These are phyloP conservation scores for Cryptosporidium felis DNA, from an alignment of 169 alveolate genomes.

Conservation along the genomic window DNA sequence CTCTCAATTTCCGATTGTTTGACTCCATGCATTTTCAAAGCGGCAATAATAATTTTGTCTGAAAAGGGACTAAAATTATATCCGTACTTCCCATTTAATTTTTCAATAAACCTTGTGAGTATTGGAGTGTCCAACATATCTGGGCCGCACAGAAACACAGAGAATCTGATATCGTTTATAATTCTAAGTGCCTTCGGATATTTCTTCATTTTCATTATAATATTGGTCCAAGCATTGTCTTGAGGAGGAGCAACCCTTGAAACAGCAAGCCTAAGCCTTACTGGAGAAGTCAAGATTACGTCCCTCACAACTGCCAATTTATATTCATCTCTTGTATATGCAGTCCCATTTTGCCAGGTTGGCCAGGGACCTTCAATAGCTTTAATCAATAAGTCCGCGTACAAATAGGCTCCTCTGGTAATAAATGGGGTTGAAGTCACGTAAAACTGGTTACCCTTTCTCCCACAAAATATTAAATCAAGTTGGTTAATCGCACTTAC, in stretches of 20 bases:
- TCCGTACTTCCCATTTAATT: slow-evolving; percentile 11
- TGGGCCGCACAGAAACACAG: slow-evolving; percentile 62
- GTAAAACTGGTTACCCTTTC: slow-evolving; percentile 43
- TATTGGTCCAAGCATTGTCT: slow-evolving; percentile 6
- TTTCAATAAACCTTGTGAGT: slow-evolving; percentile 8
- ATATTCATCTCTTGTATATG: slow-evolving; percentile 31
- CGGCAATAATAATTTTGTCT: slow-evolving; percentile 33
- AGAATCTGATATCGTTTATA: slow-evolving; percentile 45
- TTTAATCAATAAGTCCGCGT: slow-evolving; percentile 59
- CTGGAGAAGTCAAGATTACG: slow-evolving; percentile 52
- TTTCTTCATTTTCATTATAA: slow-evolving; percentile 2
- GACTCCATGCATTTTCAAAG: slow-evolving; percentile 51
- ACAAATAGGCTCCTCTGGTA: slow-evolving; percentile 58
- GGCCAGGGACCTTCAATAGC: slow-evolving; percentile 55
- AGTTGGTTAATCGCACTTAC: slow-evolving; percentile 43
- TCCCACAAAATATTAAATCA: slow-evolving; percentile 47
- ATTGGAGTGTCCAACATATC: slow-evolving; percentile 24
- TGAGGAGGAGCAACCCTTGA: background rate
- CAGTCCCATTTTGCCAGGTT: background rate
- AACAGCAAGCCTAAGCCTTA: slow-evolving; percentile 1
- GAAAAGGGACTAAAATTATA: slow-evolving; percentile 21
- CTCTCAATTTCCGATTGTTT: no score
- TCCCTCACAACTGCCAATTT: slow-evolving; percentile 38
- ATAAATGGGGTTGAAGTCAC: slow-evolving; percentile 47
- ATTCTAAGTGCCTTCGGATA: slow-evolving; percentile 23